Base-by-base conservation (phyloP, 2,329 filamentous ascomycete species). In the Trichothecium sympodiale region DNA sequence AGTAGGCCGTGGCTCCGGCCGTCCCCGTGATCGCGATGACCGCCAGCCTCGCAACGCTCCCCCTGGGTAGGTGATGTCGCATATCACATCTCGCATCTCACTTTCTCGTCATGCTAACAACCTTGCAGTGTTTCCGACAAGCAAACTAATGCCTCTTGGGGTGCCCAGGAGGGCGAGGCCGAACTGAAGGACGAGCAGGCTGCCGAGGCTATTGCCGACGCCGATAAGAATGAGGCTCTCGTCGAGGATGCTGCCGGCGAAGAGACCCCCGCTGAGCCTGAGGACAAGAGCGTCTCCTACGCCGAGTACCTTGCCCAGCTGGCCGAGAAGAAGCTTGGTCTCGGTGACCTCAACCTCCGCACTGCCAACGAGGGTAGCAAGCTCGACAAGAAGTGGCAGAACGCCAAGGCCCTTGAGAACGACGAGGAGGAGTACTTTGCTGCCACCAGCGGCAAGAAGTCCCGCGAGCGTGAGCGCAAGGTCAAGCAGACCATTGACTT, bases 111-210 rank as follows among this genome's bases (percentile, higher is more conserved):
- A 34, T 43, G 28, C 48, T 50, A 31, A 52, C 38, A 3, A 49
- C 20, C 26, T 26, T 41, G 23, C 38, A 85, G 83, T 54, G 81
- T 84, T 46, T 81, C 83, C 54, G 81, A 86, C 52, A 93, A 93
- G 77, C 82, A 89, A 65, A 78, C 82, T 57, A 83, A 78, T 55
- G 83, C 89, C 62, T 83, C 84, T 51, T 96, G 89, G 87, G 91
- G 89, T 52, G 80, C 76, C 55, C 72, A 74, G 50, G 82, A 85
- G 56, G 91, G 87, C 53, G 69, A 80, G 43, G 82, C 82, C 55
- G 86, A 93, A 67, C 78, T 83, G 65, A 83, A 83, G 56, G 91
- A 96, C 53, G 91, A 96, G 74, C 77, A 85, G 64, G 86, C 82
- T 50, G 91, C 83, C 51, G 87, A 93, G 61, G 81, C 77, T 51